Base-by-base conservation (phyloP, 2,329 filamentous ascomycete species). In the Albophoma yamanashiensis region DNA sequence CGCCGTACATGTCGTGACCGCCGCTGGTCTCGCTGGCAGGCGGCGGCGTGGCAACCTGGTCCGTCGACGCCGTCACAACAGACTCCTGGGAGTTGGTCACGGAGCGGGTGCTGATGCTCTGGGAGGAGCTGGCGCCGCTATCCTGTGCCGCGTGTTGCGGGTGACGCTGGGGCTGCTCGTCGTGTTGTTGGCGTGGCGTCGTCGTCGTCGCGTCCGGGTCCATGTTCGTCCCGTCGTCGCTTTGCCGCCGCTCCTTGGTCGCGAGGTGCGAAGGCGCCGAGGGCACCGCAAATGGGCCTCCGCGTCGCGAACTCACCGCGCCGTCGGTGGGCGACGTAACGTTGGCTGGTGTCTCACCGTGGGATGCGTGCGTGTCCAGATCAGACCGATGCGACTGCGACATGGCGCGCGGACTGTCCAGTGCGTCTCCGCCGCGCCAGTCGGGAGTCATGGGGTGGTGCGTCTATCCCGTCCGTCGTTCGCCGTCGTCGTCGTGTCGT, bases 31-130 rank as follows among this genome's bases (percentile, higher is more conserved):
- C 67, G 59, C 67, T 68, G n/a, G 65, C 63, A 2, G 69, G 66
- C n/a, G 69, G 66, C n/a, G 68, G 67, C n/a, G 68, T 70, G 59
- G 67, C 66, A 40, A 66, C 65, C 55, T 64, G 65, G 59, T 67
- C 66, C n/a, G 68, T 64, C 38, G 65, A 64, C 61, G 61, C 64
- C n/a, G 68, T 69, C 38, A 62, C 58, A 55, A 64, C 65, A 15
- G 69, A 70, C 27, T 67, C 67, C 57, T 72, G 70, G 2, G 69
- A 69, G 53, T 66, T 63, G 56, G 64, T 38, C 20, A 63, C 50
- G 50, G 65, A 66, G 20, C 61, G 63, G 52, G 40, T 22, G 50
- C 31, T 17, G 55, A 61, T 58, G 64, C 63, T 62, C 52, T 61
- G 63, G 9, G 59, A 59, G 27, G 62, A 62, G 58, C 58, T 62